These are phyloP conservation scores for Rhododendron simsii DNA, from an alignment of 148 eudicot genomes.

Conservation along the genomic window DNA sequence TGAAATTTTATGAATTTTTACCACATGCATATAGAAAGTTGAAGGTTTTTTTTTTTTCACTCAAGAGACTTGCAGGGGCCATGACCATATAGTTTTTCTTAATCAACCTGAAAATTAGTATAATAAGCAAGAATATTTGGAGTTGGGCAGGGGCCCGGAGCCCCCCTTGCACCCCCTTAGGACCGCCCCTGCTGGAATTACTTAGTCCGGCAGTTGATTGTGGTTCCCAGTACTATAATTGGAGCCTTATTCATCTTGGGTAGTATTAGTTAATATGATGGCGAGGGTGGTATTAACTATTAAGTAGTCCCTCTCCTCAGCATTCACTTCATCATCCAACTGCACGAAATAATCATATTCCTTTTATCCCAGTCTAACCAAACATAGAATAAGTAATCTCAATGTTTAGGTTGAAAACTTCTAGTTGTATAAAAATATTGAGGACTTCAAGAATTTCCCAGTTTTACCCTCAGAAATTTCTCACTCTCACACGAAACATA, in stretches of 20 bases:
- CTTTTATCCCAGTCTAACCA: not conserved
- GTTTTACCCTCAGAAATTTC: not conserved
- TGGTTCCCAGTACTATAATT: not conserved
- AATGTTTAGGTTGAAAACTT: not conserved
- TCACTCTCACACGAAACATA: not conserved
- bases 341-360: not conserved
- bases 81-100: too few relatives aligned
- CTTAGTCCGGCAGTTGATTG: not conserved
- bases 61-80: too few relatives aligned
- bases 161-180: too few relatives aligned
- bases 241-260: not conserved
- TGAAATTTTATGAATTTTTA: too few relatives aligned
- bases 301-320: not conserved
- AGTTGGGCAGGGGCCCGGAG: too few relatives aligned
- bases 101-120: too few relatives aligned
- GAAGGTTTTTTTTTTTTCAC: too few relatives aligned
- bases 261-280: not conserved
- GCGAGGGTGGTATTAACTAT: not conserved
- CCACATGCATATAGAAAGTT: too few relatives aligned
- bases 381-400: not conserved
- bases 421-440: not conserved
- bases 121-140: too few relatives aligned
- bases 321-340: not conserved
- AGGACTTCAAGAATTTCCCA: not conserved
- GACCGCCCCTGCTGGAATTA: too few relatives aligned